A percentile compares a stretch with the other conserved stretches of the same genome.
Conservation (phyloP, 2,329 filamentous ascomycete species). For the Aspergillus tanneri region DNA sequence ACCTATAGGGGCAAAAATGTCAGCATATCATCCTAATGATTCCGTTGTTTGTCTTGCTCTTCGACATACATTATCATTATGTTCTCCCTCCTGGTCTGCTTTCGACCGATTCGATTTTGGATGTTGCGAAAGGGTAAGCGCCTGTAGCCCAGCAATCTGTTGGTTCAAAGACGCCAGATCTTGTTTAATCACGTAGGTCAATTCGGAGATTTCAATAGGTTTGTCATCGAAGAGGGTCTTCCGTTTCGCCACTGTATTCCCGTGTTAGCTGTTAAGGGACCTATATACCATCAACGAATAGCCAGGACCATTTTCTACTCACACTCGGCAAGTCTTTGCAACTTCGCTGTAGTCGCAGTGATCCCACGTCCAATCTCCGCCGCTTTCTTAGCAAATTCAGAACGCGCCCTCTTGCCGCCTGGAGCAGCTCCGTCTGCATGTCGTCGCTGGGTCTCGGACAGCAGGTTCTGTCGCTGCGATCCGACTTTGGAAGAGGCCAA, state of each 20-base stretch:
- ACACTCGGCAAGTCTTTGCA: conserved; percentile 88
- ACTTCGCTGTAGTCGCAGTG: conserved; percentile 85
- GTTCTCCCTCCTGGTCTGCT: conserved; percentile 80
- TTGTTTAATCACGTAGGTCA: conserved; percentile 97
- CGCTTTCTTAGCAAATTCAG: conserved; percentile 89
- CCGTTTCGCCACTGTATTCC: conserved; percentile 85
- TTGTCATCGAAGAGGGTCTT: conserved; percentile 97
- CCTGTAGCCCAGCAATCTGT: conserved; percentile 80
- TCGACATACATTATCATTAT: conserved; percentile 79
- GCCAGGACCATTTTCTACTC: too few species aligned
- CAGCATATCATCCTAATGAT: too few species aligned
- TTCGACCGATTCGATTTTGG: conserved; percentile 54
- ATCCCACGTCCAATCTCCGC: conserved; percentile 92
- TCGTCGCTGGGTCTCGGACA: conserved; percentile 65
- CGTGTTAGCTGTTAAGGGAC: too few species aligned
- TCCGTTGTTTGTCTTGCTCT: too few species aligned
- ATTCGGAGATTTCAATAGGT: conserved; percentile 93
- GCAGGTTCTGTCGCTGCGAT: conserved; percentile 75
- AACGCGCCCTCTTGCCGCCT: conserved; percentile 57
- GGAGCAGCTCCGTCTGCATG: conserved; percentile 51
- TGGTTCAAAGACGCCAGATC: conserved; percentile 83
- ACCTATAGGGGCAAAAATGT: conserved; percentile 46
- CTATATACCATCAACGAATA: neutral
- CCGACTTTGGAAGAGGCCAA: conserved; percentile 74
- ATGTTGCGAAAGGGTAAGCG: conserved; percentile 73